phyloP scores from a whole-genome alignment of 2,329 filamentous ascomycete genomes.

The Talaromyces piceae region DNA sequence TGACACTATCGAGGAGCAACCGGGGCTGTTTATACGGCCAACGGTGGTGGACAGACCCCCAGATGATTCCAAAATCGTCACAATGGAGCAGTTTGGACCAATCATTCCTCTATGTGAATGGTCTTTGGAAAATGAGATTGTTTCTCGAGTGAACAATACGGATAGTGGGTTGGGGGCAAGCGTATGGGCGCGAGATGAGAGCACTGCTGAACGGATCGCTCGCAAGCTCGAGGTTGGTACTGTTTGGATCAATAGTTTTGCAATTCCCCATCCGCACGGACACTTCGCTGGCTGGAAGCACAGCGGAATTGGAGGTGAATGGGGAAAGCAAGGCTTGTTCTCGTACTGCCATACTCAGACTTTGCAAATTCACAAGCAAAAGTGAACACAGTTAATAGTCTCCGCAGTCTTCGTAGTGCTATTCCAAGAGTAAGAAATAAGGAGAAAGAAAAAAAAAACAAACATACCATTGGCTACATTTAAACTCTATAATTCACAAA shows the following conservation, averaged over 20 bases:
- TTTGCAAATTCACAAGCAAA: slow-evolving; percentile 11
- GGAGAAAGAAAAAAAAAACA: no score
- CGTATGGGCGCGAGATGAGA: slow-evolving; percentile 41
- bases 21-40: slow-evolving; percentile 48
- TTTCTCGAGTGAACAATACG: slow-evolving; percentile 35
- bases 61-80: slow-evolving; percentile 45
- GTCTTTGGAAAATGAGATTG: slow-evolving; percentile 42
- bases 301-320: slow-evolving; percentile 24
- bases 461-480: no score
- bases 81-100: slow-evolving; percentile 53
- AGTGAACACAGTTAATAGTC: background rate
- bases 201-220: slow-evolving; percentile 35
- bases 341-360: slow-evolving; percentile 16
- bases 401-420: no score
- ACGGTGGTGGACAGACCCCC: slow-evolving; percentile 50
- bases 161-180: slow-evolving; percentile 41
- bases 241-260: slow-evolving; percentile 29
- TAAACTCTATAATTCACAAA: no score
- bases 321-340: slow-evolving; percentile 17
- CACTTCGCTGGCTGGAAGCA: slow-evolving; percentile 22
- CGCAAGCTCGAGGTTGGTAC: slow-evolving; percentile 38
- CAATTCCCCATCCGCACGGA: slow-evolving; percentile 13
- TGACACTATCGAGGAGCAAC: slow-evolving; percentile 27
- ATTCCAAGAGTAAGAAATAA: no score
- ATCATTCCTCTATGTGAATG: slow-evolving; percentile 55